Evolutionary conservation across 2,329 filamentous ascomycete genomes (phyloP), one percentile per base, ranked within the genome.

Genomic region (Aspergillus ochraceoroseus): DNA sequence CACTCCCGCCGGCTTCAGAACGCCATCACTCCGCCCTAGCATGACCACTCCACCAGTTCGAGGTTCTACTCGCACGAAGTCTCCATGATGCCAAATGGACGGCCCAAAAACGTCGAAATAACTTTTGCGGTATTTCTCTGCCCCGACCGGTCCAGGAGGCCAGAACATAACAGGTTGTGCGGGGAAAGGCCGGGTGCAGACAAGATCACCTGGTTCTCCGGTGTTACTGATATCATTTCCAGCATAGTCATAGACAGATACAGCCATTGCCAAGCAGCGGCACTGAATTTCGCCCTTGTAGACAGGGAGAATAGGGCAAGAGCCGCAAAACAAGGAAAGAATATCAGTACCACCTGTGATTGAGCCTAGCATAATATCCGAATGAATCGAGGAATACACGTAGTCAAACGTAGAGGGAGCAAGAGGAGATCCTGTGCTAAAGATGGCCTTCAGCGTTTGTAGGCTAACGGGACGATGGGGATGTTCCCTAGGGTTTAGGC

Each of bases 321-420:
- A 85, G 0, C 87, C 83, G 29, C 89, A 90, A 57, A 96, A 98
- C 22, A 96, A 78, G 1, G 89, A 95, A 50, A 96, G 87, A 55
- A 96, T 96, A 61, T 98, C 92, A 2, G 90, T 96, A 34, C 90
- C 92, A 25, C 92, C 92, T 0, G 90, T 96, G 57, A 98, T 96
- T 41, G 86, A 94, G 33, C 82, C 87, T 5, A 96, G 78, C 64
- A 95, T 90, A 51, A 96, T 73, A n/a, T 76, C 71, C 0, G 76
- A 58, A 2, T 88, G 87, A 58, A 96, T 94, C 1, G 84, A 83
- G 17, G 76, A 70, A 68, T 96, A 95, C 38, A 95, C 81, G 58
- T 94, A 96, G 42, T 79, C 74, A 65, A 95, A 96, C 1, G 92
- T 96, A 1, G 87, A 94, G 0, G 92, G 90, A 0, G 90, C 88